phyloP scores from a whole-genome alignment of 495 filamentous ascomycete species.

The Penicillium ochrochloron region DNA sequence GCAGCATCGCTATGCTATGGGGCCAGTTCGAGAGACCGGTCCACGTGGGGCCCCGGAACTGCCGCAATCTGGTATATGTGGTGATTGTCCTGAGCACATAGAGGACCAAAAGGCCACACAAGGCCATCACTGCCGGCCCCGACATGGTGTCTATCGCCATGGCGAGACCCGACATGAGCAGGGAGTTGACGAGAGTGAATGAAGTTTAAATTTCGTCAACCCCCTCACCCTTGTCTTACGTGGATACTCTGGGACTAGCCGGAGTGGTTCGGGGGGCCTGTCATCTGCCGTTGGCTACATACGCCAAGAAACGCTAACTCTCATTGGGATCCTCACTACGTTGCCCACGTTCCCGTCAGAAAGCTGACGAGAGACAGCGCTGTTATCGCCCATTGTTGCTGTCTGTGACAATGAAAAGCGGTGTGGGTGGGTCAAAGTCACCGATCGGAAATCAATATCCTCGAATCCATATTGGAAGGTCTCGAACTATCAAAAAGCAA shows the following conservation, averaged over 20 bases:
- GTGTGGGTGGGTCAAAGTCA: background rate
- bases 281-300: constrained; percentile 1
- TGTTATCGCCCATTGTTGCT: background rate
- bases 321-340: background rate
- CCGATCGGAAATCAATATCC: background rate
- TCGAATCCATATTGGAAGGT: background rate
- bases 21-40: constrained; percentile 37
- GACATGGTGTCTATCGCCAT: constrained; percentile 15
- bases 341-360: background rate
- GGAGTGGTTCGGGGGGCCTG: constrained; percentile 1
- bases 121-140: constrained; percentile 13
- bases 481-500: background rate
- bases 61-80: constrained; percentile 19
- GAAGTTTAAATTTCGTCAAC: background rate
- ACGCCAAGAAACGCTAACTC: background rate
- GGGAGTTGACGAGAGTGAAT: background rate
- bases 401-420: background rate
- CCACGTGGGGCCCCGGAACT: constrained; percentile 22
- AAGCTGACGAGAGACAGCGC: background rate
- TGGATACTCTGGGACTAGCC: background rate
- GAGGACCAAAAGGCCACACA: constrained; percentile 24
- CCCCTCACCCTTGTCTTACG: constrained; percentile 4
- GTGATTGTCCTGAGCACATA: constrained; percentile 18
- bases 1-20: constrained; percentile 36
- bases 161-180: constrained; percentile 6